Conservation (phyloP, 495 filamentous ascomycete genomes). For the Parmelia sp. region DNA sequence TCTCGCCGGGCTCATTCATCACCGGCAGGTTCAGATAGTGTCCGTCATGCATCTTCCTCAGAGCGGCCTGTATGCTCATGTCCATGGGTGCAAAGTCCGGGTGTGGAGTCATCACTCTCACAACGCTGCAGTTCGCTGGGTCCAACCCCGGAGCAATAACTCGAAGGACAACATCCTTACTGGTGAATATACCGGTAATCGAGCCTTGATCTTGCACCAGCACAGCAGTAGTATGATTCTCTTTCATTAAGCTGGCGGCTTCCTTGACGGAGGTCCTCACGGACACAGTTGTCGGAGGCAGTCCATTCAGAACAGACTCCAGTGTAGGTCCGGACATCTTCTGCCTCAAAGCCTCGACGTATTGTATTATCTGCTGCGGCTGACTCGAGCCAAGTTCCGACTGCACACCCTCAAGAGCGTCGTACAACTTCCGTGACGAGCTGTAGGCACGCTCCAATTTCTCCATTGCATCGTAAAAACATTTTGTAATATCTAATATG, state of each 20-base stretch:
- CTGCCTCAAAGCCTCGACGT: conserved; percentile 86
- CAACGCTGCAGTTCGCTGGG: conserved; percentile 90
- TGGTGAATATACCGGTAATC: conserved; percentile 98
- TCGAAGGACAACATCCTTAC: conserved; percentile 96
- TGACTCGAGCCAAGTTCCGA: conserved; percentile 94
- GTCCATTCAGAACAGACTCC: conserved; percentile 85
- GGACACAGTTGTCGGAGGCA: conserved; percentile 88
- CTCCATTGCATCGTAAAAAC: conserved; percentile 99
- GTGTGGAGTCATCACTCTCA: conserved; percentile 97
- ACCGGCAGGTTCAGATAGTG: conserved; percentile 97
- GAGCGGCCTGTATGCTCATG: conserved; percentile 96
- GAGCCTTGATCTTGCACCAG: conserved; percentile 94
- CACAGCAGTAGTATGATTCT: conserved; percentile 94
- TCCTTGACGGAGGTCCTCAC: conserved; percentile 95
- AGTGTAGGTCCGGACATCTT: conserved; percentile 99
- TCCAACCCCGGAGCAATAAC: conserved; percentile 96
- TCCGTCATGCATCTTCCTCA: conserved; percentile 99
- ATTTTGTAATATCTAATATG: conserved; percentile 98
- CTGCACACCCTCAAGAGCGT: conserved; percentile 97
- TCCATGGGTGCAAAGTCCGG: conserved; percentile 97
- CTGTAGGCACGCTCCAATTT: conserved; percentile 95
- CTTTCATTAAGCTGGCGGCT: conserved; percentile 91
- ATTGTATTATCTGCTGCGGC: conserved; percentile 97
- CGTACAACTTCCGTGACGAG: conserved; percentile 92
- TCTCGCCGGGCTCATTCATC: conserved; percentile 95